Conservation (phyloP, 805 yeast genomes). For the Sugiyamaella smithiae region DNA sequence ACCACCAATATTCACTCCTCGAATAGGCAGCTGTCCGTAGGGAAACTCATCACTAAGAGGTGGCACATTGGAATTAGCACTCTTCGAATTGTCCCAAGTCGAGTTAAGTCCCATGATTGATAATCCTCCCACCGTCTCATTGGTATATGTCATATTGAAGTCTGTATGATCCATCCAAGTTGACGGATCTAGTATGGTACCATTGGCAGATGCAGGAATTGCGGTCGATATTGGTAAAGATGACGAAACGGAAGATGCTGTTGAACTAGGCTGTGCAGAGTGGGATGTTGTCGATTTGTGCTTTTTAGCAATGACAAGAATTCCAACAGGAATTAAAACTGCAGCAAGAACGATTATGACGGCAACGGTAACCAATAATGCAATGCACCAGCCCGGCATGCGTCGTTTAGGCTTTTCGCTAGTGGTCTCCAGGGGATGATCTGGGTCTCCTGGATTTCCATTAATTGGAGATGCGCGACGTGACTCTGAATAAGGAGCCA, state of each 20-base stretch:
- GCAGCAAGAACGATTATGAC: slow-evolving; percentile 27
- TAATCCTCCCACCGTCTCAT: slow-evolving; percentile 35
- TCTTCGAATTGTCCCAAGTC: slow-evolving; percentile 31
- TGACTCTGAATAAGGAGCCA: background rate
- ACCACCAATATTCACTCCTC: slow-evolving; percentile 83
- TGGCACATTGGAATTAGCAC: slow-evolving; percentile 31
- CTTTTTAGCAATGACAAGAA: slow-evolving; percentile 25
- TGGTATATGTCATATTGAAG: slow-evolving; percentile 36
- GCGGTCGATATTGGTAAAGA: slow-evolving; percentile 1
- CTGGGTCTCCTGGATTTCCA: background rate
- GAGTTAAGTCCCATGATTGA: slow-evolving; percentile 36
- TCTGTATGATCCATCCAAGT: slow-evolving; percentile 36
- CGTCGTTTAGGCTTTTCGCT: background rate
- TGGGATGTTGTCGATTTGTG: slow-evolving; percentile 3
- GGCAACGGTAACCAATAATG: slow-evolving; percentile 10
- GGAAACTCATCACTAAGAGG: slow-evolving; percentile 27
- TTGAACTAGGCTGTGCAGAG: slow-evolving; percentile 9
- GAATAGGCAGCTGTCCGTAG: slow-evolving; percentile 34
- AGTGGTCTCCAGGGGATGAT: background rate
- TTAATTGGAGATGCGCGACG: background rate
- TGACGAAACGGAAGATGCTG: slow-evolving; percentile 2
- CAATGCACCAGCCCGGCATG: slow-evolving; percentile 4
- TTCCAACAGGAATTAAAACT: slow-evolving; percentile 31
- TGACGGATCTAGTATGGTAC: slow-evolving; percentile 29
- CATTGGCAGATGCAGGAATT: slow-evolving; percentile 27